Percentiles rank a stretch among this genome's conserved stretches.
phyloP scores from a whole-genome alignment of 768 basidiomycete genomes.

The Rhodosporidiobolus odoratus region DNA sequence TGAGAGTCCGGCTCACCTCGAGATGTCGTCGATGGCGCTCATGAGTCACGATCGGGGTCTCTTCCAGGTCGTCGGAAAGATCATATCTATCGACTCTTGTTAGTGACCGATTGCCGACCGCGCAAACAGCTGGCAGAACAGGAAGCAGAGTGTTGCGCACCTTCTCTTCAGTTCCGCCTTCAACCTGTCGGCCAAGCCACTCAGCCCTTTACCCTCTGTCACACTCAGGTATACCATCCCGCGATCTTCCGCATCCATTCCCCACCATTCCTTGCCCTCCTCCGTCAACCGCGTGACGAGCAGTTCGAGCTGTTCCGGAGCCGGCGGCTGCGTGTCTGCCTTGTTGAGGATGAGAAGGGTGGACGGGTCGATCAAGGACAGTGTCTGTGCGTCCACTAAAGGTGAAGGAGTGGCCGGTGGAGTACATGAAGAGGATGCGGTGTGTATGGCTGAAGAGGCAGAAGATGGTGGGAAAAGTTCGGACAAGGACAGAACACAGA shows the following conservation, averaged over 20 bases:
- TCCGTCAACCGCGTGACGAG: not conserved
- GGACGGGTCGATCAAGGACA: constrained; percentile 53
- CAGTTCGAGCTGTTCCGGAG: not conserved
- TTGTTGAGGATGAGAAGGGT: constrained; percentile 79
- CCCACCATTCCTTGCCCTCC: constrained; percentile 7
- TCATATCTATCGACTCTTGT: constrained; percentile 30
- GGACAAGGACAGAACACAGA: constrained; percentile 75
- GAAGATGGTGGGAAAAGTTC: constrained; percentile 44
- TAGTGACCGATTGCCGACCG: not conserved
- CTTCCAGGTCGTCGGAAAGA: constrained; percentile 43
- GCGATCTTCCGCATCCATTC: not conserved
- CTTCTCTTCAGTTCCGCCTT: constrained; percentile 10
- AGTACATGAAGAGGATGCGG: not conserved
- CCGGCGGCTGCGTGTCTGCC: constrained; percentile 50
- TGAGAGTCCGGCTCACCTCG: constrained; percentile 48
- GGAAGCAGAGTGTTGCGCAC: constrained; percentile 3
- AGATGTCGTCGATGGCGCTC: constrained; percentile 73
- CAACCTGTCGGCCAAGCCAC: constrained; percentile 10
- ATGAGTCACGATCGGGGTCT: constrained; percentile 66
- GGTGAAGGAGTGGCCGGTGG: not conserved
- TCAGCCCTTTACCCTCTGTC: constrained; percentile 12
- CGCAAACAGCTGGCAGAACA: not conserved
- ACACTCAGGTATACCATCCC: constrained; percentile 18
- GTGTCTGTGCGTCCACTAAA: constrained; percentile 47
- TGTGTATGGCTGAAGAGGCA: no score